phyloP scores from a whole-genome alignment of 805 yeast species.

The Ogataea pilisensis region DNA sequence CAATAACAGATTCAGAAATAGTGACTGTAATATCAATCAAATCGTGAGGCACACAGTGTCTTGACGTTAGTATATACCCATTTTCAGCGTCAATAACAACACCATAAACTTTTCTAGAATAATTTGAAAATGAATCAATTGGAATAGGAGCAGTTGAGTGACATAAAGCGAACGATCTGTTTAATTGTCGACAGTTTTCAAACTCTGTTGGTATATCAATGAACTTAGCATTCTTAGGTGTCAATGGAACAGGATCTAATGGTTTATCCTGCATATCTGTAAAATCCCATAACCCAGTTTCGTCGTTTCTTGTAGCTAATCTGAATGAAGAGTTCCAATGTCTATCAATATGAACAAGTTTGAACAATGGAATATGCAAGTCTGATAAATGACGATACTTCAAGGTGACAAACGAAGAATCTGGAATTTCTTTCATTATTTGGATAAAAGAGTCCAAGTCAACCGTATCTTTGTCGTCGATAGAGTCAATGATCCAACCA shows the following conservation, averaged over 20 bases:
- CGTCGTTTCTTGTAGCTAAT: conserved; percentile 58
- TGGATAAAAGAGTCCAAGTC: conserved; percentile 71
- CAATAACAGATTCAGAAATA: conserved; percentile 78
- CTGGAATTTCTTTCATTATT: conserved; percentile 76
- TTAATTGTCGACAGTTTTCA: conserved; percentile 49
- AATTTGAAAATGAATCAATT: conserved; percentile 69
- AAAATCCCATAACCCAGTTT: conserved; percentile 55
- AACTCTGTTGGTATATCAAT: conserved; percentile 63
- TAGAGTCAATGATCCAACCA: conserved; percentile 79
- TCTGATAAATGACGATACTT: conserved; percentile 76
- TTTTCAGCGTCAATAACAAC: conserved; percentile 74
- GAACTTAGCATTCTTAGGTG: conserved; percentile 63
- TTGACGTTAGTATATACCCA: conserved; percentile 77
- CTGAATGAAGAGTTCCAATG: conserved; percentile 79
- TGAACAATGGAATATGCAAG: conserved; percentile 65
- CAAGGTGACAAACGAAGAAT: conserved; percentile 64
- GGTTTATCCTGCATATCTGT: conserved; percentile 55
- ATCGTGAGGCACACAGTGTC: conserved; percentile 80
- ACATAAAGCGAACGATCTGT: conserved; percentile 70
- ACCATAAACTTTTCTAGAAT: conserved; percentile 65
- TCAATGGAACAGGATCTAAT: conserved; percentile 45
- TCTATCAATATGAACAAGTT: conserved; percentile 71
- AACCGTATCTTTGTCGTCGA: conserved; percentile 74
- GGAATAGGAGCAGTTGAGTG: conserved; percentile 61
- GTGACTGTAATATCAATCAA: conserved; percentile 69